These are phyloP conservation scores for Psilocybe azurescens DNA, from an alignment of 768 basidiomycete genomes.

Conservation along the genomic window DNA sequence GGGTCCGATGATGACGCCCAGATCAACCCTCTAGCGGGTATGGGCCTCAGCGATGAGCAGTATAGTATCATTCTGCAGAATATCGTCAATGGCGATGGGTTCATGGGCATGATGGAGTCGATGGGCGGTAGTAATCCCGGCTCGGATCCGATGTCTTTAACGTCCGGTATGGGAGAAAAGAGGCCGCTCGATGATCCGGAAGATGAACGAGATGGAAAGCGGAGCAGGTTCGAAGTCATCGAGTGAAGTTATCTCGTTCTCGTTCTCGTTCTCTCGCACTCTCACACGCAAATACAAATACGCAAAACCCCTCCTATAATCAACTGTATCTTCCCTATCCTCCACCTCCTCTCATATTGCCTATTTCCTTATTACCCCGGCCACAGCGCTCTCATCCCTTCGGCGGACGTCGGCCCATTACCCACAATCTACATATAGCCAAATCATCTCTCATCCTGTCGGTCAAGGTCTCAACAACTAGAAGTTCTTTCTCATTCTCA, in stretches of 20 bases:
- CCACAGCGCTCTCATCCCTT: neutral
- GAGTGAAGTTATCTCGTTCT: slow-evolving; percentile 41
- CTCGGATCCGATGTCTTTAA: slow-evolving; percentile 21
- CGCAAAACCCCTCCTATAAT: no score
- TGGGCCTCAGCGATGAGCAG: slow-evolving; percentile 90
- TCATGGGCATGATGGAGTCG: slow-evolving; percentile 44
- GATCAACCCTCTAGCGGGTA: slow-evolving; percentile 84
- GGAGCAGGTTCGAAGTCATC: slow-evolving; percentile 64
- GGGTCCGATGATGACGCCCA: slow-evolving; percentile 58
- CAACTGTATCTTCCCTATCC: neutral
- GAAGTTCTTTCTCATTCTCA: no score
- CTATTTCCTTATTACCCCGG: no score
- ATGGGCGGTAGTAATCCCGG: neutral
- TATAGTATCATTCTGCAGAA: slow-evolving; percentile 81
- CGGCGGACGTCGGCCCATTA: neutral
- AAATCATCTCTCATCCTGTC: no score
- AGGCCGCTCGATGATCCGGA: slow-evolving; percentile 21
- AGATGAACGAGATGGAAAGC: slow-evolving; percentile 54
- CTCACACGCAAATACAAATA: no score
- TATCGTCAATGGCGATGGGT: slow-evolving; percentile 68
- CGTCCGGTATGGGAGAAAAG: slow-evolving; percentile 27
- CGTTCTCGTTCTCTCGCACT: no score
- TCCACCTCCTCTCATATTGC: neutral
- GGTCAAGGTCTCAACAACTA: no score
- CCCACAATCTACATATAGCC: no score